Evolutionary conservation across 345 rosid species (phyloP).

Genomic region (Heritiera littoralis): DNA sequence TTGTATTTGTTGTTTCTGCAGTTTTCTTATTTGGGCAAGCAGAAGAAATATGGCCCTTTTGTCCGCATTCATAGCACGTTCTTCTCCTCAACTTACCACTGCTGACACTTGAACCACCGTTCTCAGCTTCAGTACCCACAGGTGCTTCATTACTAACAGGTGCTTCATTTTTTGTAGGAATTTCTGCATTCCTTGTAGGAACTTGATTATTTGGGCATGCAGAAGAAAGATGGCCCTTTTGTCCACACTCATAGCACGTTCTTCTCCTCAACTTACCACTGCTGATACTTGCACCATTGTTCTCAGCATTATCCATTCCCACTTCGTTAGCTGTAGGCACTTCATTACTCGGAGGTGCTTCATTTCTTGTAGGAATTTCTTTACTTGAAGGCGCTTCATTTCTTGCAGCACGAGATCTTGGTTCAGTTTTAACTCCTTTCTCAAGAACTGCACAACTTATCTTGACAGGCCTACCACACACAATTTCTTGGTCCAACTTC

Average conservation of each 20-base stretch:
- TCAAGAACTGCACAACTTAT: conserved; percentile 80
- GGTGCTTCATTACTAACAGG: not conserved
- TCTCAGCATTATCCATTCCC: not conserved
- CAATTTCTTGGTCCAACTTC: conserved; percentile 73
- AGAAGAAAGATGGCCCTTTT: conserved; percentile 78
- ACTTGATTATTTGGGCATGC: conserved; percentile 57
- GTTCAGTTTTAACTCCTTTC: conserved; percentile 33
- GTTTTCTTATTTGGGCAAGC: conserved; percentile 65
- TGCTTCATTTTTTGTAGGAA: not conserved
- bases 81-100: conserved; percentile 76
- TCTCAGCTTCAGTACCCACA: conserved; percentile 2
- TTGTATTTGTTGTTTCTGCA: conserved; percentile 29
- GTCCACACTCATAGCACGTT: conserved; percentile 75
- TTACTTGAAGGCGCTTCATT: not conserved
- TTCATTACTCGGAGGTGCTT: not conserved
- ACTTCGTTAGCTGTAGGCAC: not conserved
- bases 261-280: conserved; percentile 76
- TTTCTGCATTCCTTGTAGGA: too few relatives aligned
- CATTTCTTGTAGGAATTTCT: not conserved
- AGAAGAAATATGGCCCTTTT: conserved; percentile 78
- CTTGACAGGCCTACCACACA: conserved; percentile 79
- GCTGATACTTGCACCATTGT: conserved; percentile 16
- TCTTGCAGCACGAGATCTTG: conserved; percentile 9
- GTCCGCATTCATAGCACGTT: conserved; percentile 76
- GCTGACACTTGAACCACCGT: conserved; percentile 19